Evolutionary conservation across 2,329 filamentous ascomycete species (phyloP), one percentile per base, ranked within the genome.

Genomic region (Epichloe typhina): DNA sequence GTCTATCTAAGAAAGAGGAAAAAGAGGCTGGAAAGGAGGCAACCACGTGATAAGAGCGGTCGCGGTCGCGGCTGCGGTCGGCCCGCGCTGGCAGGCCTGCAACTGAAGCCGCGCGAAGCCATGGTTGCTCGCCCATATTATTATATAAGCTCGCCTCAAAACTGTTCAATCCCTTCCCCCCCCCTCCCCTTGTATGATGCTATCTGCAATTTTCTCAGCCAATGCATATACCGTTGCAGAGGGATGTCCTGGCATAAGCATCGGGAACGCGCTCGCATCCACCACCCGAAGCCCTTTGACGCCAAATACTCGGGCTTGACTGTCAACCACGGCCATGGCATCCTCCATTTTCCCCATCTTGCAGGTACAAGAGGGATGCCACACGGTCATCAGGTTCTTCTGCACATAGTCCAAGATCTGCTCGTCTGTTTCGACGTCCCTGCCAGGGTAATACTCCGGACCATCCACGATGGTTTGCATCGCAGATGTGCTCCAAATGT

Each of bases 291-390:
- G 26, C 9, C 26, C 26, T 31, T 31, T 31, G 26, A 31, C 26
- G 3, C 26, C 26, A 9, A 4, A 9, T 9, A 31, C 26, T 31
- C 26, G 8, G 26, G 26, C 26, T 31, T 31, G 26, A 31, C 65
- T 69, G 61, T 83, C 76, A 47, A 83, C 59, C 2, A 82, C 78
- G 2, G 77, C 78, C 58, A 71, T 72, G 2, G 68, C 62, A 57
- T 84, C 76, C 11, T 66, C 67, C 1, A 47, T 50, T 43, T 57
- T 65, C 6, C 66, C 66, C 59, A 67, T 67, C 3, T 58, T 57
- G 49, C 62, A 64, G 3, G 65, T 66, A 13, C 59, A 59, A n/a
- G 55, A 53, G 4, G 60, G 56, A 42, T 62, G 59, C 42, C 58
- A 50, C 26, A 62, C 53, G 2, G 56, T 59, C 54, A 58, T 59